These are phyloP conservation scores for Hygrophorus russula DNA, from an alignment of 768 basidiomycete species.

Conservation along the genomic window DNA sequence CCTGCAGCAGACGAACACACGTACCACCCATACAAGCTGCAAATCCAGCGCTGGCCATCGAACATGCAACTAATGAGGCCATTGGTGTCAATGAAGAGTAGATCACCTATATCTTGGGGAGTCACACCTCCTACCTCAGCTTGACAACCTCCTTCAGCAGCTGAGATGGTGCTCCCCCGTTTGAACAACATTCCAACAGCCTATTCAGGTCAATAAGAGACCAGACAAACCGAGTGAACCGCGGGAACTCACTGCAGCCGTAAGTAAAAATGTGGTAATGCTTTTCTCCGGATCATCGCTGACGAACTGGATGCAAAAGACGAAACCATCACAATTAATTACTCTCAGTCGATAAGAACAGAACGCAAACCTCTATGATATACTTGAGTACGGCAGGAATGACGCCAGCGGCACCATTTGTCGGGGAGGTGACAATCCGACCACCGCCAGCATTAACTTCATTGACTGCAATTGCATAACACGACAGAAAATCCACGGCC, in stretches of 20 bases:
- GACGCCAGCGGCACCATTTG: slow-evolving; percentile 89
- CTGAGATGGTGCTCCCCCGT: slow-evolving; percentile 92
- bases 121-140: slow-evolving; percentile 82
- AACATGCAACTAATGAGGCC: slow-evolving; percentile 61
- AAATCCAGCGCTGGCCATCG: slow-evolving; percentile 92
- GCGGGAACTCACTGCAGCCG: slow-evolving; percentile 54
- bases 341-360: not conserved
- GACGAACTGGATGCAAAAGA: slow-evolving; percentile 45
- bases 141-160: slow-evolving; percentile 92
- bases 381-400: slow-evolving; percentile 91
- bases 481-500: slow-evolving; percentile 86
- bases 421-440: slow-evolving; percentile 89
- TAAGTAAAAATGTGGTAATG: slow-evolving; percentile 80
- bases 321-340: slow-evolving; percentile 5
- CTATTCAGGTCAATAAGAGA: slow-evolving; percentile 24
- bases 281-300: slow-evolving; percentile 87
- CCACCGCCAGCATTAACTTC: slow-evolving; percentile 93
- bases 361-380: slow-evolving; percentile 52
- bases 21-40: slow-evolving; percentile 88
- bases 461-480: slow-evolving; percentile 91
- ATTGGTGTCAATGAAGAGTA: not conserved
- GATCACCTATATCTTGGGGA: not conserved
- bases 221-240: slow-evolving; percentile 4
- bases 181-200: slow-evolving; percentile 95
- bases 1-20: no score